These are phyloP conservation scores for Hymenoscyphus fraxineus DNA, from an alignment of 2,329 filamentous ascomycete genomes.

Conservation along the genomic window DNA sequence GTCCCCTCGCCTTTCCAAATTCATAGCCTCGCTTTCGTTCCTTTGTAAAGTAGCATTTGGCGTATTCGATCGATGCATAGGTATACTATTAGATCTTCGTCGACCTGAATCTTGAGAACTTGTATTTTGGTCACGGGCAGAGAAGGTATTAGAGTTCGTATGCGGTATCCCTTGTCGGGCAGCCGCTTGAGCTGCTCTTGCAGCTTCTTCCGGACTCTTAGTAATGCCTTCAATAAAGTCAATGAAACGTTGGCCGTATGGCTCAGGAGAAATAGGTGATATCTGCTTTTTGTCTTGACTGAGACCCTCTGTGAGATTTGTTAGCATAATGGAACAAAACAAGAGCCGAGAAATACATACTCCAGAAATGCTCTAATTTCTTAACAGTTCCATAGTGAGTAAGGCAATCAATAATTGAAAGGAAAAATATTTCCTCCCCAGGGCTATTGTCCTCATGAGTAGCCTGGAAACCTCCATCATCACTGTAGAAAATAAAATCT, in stretches of 20 bases:
- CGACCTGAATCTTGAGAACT: conserved; percentile 22
- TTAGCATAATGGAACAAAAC: conserved; percentile 20
- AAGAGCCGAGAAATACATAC: conserved; percentile 17
- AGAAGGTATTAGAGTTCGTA: conserved; percentile 25
- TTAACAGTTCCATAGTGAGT: conserved; percentile 96
- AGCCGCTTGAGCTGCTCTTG: conserved; percentile 49
- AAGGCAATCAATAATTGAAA: conserved; percentile 96
- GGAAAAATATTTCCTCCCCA: conserved; percentile 92
- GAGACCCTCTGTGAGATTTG: conserved; percentile 58
- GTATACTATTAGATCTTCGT: conserved; percentile 25
- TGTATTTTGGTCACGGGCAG: conserved; percentile 25
- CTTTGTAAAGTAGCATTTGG: conserved; percentile 26
- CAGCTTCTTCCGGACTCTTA: conserved; percentile 81
- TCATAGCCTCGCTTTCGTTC: conserved; percentile 30
- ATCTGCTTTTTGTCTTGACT: conserved; percentile 81
- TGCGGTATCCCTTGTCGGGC: conserved; percentile 22
- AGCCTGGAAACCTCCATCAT: conserved; percentile 88
- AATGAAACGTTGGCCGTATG: conserved; percentile 91
- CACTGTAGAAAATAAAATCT: conserved; percentile 81
- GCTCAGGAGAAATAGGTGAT: conserved; percentile 82
- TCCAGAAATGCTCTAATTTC: conserved; percentile 95
- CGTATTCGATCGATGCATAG: conserved; percentile 22
- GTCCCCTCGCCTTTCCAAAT: conserved; percentile 36
- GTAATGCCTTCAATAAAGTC: conserved; percentile 89
- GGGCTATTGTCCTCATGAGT: conserved; percentile 85